Base-by-base conservation (phyloP, 2,329 filamentous ascomycete species). In the Pseudogymnoascus destructans region DNA sequence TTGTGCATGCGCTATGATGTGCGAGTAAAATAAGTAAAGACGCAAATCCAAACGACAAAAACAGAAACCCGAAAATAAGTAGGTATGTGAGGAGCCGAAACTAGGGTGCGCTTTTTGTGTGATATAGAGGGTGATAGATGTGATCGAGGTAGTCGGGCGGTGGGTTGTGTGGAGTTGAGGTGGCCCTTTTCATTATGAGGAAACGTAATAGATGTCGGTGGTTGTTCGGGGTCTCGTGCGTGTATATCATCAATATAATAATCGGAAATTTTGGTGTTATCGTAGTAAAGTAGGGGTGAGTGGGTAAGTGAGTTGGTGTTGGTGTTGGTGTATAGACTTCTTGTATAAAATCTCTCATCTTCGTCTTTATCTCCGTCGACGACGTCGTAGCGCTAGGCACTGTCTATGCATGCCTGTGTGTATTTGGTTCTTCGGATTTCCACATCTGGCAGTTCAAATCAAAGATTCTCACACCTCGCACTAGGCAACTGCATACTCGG, bases 401-500 rank as follows among this genome's bases (percentile, higher is more conserved):
- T n/a, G 33, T 35, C 3, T 8, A 6, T 7, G 33, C 11, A 11
- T 32, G 10, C 11, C 8, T 35, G 6, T 35, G 13, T 35, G 33
- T 35, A 15, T 35, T 8, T n/a, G n/a, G n/a, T n/a, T n/a, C n/a
- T n/a, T n/a, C n/a, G n/a, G n/a, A n/a, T n/a, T n/a, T n/a, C n/a
- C n/a, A n/a, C n/a, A n/a, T n/a, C n/a, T n/a, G n/a, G n/a, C n/a
- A n/a, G n/a, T n/a, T n/a, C n/a, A 25, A 25, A 25, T 73, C 70
- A 82, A 71, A 84, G 73, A 60, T 71, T 77, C 63, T 80, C 78
- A 62, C 84, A 76, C 56, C 80, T 73, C 40, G 74, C 77, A 65
- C 79, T 82, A 9, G 80, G 81, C 69, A 84, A 73, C 68, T 81
- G 79, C 71, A 82, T 75, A 8, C 75, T 73, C 17, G 77, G 73